Conservation (phyloP, 352 stramenopile species). For the Achlya hypogyna region DNA sequence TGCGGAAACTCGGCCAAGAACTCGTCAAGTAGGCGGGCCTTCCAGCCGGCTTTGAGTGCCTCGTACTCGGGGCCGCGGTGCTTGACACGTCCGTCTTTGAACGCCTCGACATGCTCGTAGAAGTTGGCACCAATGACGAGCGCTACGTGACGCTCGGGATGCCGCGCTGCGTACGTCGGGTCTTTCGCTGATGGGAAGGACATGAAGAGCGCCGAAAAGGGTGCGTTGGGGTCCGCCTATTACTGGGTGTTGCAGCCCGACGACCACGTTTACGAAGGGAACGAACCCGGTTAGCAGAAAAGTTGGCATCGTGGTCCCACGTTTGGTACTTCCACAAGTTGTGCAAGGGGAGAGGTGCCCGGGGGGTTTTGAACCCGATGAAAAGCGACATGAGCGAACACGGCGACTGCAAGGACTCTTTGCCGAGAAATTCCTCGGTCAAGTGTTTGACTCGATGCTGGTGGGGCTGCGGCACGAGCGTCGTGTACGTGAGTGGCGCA, state of each 20-base stretch:
- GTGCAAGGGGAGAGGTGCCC: slow-evolving; percentile 23
- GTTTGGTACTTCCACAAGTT: slow-evolving; percentile 29
- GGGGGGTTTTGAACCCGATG: slow-evolving; percentile 26
- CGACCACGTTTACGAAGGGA: no score
- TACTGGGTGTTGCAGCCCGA: background rate
- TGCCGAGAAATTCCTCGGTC: background rate
- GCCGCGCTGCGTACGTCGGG: slow-evolving; percentile 15
- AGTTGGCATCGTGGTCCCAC: slow-evolving; percentile 30
- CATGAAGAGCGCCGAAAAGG: slow-evolving; percentile 21
- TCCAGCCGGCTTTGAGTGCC: slow-evolving; percentile 24
- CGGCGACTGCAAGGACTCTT: background rate
- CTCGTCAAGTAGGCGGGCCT: slow-evolving; percentile 23
- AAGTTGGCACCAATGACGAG: slow-evolving; percentile 25
- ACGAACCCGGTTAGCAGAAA: slow-evolving; percentile 16
- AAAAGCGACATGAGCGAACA: slow-evolving; percentile 26
- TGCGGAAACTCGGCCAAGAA: slow-evolving; percentile 31
- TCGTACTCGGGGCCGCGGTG: slow-evolving; percentile 28
- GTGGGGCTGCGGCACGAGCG: slow-evolving; percentile 9
- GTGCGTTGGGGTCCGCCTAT: slow-evolving; percentile 13
- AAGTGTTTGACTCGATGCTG: background rate
- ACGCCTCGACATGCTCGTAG: slow-evolving; percentile 28
- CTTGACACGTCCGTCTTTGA: slow-evolving; percentile 24
- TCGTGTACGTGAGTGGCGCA: slow-evolving; percentile 15
- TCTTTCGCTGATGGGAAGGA: slow-evolving; percentile 24
- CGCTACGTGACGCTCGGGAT: slow-evolving; percentile 12